Conservation (phyloP, 768 basidiomycete genomes). For the Auriscalpium orientale region DNA sequence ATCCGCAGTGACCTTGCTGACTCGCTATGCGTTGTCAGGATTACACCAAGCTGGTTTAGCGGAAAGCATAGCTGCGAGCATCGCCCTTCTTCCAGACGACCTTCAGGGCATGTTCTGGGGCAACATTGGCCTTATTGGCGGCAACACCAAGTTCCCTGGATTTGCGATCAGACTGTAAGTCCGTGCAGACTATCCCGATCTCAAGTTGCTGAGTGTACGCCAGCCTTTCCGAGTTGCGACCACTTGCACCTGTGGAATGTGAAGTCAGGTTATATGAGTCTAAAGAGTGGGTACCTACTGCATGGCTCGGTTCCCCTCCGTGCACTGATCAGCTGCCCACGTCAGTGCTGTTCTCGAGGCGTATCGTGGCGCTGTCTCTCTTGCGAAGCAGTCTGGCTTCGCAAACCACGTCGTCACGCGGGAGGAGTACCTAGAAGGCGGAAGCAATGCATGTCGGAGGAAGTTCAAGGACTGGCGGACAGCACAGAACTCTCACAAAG, state of each 20-base stretch:
- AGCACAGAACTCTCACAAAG: constrained; percentile 11
- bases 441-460: constrained; percentile 64
- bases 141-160: constrained; percentile 67
- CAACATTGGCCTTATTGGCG: constrained; percentile 87
- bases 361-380: constrained; percentile 52
- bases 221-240: constrained; percentile 67
- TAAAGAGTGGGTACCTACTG: constrained; percentile 49
- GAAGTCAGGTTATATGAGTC: constrained; percentile 69
- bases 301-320: constrained; percentile 7
- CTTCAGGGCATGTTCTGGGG: constrained; percentile 93
- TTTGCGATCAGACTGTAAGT: constrained; percentile 73
- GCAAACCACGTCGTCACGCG: constrained; percentile 53
- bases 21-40: constrained; percentile 33
- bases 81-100: constrained; percentile 69
- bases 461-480: constrained; percentile 64
- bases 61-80: constrained; percentile 66
- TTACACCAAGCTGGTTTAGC: constrained; percentile 77
- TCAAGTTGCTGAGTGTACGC: background rate
- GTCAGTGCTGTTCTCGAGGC: constrained; percentile 59
- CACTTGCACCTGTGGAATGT: constrained; percentile 75
- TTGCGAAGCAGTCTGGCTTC: constrained; percentile 49
- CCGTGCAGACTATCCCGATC: background rate
- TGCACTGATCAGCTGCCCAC: background rate
- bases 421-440: constrained; percentile 80
- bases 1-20: background rate